Evolutionary conservation across 306 rosid species (phyloP).

Genomic region (Herpetospermum pedunculosum): DNA sequence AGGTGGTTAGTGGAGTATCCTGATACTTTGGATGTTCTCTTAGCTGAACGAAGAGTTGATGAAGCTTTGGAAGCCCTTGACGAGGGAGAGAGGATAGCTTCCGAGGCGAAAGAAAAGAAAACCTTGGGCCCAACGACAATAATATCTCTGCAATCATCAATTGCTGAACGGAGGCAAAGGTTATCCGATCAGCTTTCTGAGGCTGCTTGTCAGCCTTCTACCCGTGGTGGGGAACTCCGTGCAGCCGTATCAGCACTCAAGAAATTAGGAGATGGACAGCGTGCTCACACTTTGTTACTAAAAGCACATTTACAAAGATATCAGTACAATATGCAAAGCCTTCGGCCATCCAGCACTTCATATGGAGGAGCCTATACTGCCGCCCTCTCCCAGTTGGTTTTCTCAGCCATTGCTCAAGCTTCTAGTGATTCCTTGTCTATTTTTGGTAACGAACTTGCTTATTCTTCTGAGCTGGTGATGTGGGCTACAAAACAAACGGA

Average conservation of each 20-base stretch:
- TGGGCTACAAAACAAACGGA: conserved; percentile 96
- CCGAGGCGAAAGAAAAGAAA: conserved; percentile 60
- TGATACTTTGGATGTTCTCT: conserved; percentile 82
- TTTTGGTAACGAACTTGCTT: conserved; percentile 79
- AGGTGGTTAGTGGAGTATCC: conserved; percentile 91
- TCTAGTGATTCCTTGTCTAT: conserved; percentile 72
- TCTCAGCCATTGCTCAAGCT: conserved; percentile 97
- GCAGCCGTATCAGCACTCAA: conserved; percentile 83
- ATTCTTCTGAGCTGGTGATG: conserved; percentile 88
- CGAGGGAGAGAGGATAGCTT: conserved; percentile 75
- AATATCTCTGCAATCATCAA: conserved; percentile 53
- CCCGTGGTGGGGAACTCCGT: conserved; percentile 88
- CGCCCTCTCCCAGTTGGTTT: conserved; percentile 89
- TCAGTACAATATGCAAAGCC: conserved; percentile 86
- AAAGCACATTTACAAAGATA: conserved; percentile 84
- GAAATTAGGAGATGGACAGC: conserved; percentile 89
- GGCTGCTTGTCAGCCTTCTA: conserved; percentile 99
- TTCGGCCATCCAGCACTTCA: conserved; percentile 92
- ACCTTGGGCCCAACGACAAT: conserved; percentile 42
- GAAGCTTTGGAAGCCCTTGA: conserved; percentile 83
- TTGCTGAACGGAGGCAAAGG: conserved; percentile 55
- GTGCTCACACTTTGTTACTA: conserved; percentile 80
- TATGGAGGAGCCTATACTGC: conserved; percentile 99
- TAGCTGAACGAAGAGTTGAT: conserved; percentile 91
- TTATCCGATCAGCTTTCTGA: conserved; percentile 97